Conservation (phyloP, 139 green algal genomes). For the Picochlorum costavermella region DNA sequence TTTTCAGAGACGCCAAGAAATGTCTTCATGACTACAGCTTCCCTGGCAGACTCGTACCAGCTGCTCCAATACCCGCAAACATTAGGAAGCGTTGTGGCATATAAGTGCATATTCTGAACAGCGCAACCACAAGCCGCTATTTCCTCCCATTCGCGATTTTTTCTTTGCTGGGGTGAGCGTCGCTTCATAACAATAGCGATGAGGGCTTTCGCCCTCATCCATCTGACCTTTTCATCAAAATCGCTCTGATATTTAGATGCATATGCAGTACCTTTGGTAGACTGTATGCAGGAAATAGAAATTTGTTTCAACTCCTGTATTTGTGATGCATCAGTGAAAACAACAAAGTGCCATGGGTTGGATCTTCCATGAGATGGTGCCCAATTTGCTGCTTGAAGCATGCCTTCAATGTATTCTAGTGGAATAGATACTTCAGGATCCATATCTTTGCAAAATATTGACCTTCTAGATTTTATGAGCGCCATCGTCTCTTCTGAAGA, state of each 20-base stretch:
- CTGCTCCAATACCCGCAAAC: slow-evolving; percentile 6
- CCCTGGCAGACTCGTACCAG: slow-evolving; percentile 6
- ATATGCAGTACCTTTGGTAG: neutral
- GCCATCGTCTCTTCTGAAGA: neutral
- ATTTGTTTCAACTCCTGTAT: neutral
- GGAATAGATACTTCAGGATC: neutral
- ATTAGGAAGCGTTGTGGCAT: neutral
- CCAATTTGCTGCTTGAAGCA: slow-evolving; percentile 12
- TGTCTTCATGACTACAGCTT: neutral
- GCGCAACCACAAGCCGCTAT: neutral
- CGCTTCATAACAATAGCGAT: neutral
- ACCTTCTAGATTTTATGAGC: neutral
- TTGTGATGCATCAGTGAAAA: neutral
- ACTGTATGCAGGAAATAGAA: neutral
- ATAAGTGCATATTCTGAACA: slow-evolving; percentile 13
- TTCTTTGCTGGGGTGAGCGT: neutral
- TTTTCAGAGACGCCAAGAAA: neutral
- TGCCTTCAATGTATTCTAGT: neutral
- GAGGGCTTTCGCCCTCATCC: neutral
- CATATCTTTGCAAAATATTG: slow-evolving; percentile 2
- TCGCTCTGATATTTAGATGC: neutral
- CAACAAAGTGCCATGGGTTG: slow-evolving; percentile 14
- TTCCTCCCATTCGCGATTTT: slow-evolving; percentile 9
- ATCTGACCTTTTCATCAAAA: slow-evolving; percentile 1
- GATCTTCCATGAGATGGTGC: slow-evolving; percentile 15